Conservation (phyloP, 495 filamentous ascomycete species). For the Chaetomidium leptoderma region DNA sequence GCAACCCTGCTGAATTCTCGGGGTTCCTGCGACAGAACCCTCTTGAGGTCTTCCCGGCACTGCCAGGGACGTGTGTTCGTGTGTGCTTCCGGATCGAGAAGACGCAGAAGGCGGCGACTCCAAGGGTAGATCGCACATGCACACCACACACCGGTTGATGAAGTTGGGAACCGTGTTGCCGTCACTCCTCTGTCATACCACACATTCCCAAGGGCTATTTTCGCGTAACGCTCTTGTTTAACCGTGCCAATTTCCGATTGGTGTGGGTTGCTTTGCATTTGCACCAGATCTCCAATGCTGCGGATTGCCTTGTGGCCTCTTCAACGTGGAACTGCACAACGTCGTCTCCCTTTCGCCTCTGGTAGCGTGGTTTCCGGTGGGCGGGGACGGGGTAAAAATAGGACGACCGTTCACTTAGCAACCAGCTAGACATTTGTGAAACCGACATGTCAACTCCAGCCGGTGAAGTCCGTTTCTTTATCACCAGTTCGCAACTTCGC, state of each 20-base stretch:
- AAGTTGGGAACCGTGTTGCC: not conserved
- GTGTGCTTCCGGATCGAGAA: not conserved
- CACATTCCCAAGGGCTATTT: not conserved
- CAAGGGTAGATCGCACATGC: no score
- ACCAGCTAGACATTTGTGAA: no score
- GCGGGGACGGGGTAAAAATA: no score
- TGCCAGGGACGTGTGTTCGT: not conserved
- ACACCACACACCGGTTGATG: not conserved
- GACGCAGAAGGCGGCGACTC: not conserved
- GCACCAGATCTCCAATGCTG: not conserved
- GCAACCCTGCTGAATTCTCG: not conserved
- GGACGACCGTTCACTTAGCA: no score
- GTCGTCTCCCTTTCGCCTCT: no score
- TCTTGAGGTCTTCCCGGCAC: not conserved
- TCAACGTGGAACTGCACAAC: no score
- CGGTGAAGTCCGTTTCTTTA: no score
- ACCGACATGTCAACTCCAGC: no score
- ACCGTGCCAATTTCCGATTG: slow-evolving; percentile 9
- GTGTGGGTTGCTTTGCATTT: slow-evolving; percentile 5
- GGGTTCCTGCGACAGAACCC: not conserved
- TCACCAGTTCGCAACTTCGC: no score
- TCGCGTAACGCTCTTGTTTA: slow-evolving; percentile 3
- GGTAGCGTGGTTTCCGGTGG: no score
- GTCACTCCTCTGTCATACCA: not conserved
- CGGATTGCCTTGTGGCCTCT: no score